Evolutionary conservation across 192 early-diverging fungal genomes (phyloP), one percentile per base, ranked within the genome.

Genomic region (Obelidium mucronatum): DNA sequence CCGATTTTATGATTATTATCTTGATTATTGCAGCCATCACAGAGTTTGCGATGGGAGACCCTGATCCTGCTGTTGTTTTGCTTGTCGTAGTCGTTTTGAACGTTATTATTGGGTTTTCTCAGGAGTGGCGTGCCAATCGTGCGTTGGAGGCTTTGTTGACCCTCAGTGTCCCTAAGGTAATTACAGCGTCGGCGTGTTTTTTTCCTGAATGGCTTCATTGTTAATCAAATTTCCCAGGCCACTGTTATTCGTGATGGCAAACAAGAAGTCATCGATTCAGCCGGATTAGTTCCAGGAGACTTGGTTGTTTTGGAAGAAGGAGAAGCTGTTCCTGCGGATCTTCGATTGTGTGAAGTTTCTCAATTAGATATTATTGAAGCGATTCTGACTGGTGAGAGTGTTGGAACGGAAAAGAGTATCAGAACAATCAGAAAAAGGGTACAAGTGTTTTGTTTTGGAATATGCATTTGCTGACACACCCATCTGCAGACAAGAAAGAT

Each of bases 1-100:
- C 93, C 0, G 96, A 98, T 75, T 92, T 97, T 77, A 98, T 98
- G 94, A 93, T 98, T 37, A 61, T 98, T 53, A 91, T 98, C 54
- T 85, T 98, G 35, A 85, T 94, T 44, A 85, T 88, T 11, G 95
- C 93, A 0, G 89, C 93, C 37, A 83, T 96, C 53, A 88, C 78
- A 37, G 79, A 86, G 55, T 71, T 79, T 72, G 81, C 80, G 31
- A 78, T 70, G 62, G 75, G 69, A 31, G 87, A 89, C 61, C 31
- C 64, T 40, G 82, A 86, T 35, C 58, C 82, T n/a, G 80, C 78
- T 30, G 71, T 80, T 58, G 92, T 98, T 37, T 89, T 96, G 42
- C 77, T 88, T 28, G 85, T 93, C 52, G 92, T 98, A 37, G 93
- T 97, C 42, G 79, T 91, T 24, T 77, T 97, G 53, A 98, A 98